Conservation (phyloP, 768 basidiomycete genomes). For the Mycena vulgaris region DNA sequence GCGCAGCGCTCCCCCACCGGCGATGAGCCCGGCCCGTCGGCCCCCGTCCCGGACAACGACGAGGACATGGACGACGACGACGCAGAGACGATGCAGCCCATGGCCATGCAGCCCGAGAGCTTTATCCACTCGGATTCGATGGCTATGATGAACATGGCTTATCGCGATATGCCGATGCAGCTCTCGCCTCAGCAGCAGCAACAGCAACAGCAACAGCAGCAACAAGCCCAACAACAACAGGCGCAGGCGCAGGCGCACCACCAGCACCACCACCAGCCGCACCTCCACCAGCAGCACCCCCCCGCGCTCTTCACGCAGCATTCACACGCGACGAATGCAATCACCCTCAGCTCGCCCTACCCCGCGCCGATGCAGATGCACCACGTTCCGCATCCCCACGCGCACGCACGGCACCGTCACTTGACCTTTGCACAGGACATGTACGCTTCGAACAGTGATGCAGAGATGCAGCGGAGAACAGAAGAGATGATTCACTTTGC, state of each 20-base stretch:
- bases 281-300: constrained; percentile 21
- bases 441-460: constrained; percentile 52
- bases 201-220: constrained; percentile 39
- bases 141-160: constrained; percentile 46
- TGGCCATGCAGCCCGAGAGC: constrained; percentile 43
- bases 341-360: constrained; percentile 74
- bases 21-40: constrained; percentile 49
- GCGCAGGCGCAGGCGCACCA: constrained; percentile 20
- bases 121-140: constrained; percentile 47
- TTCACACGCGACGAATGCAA: constrained; percentile 42
- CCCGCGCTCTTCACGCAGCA: constrained; percentile 34
- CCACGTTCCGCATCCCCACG: constrained; percentile 86
- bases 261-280: constrained; percentile 29
- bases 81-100: constrained; percentile 32
- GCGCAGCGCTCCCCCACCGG: constrained; percentile 73
- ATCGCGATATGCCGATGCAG: constrained; percentile 38
- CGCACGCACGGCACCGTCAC: constrained; percentile 82
- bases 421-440: constrained; percentile 58
- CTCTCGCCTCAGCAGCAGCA: constrained; percentile 39
- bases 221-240: constrained; percentile 36
- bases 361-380: constrained; percentile 73
- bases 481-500: constrained; percentile 68
- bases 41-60: constrained; percentile 48
- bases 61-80: constrained; percentile 64
- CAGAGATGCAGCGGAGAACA: constrained; percentile 59